Conservation (phyloP, 805 yeast genomes). For the Cyberlindnera mrakii region DNA sequence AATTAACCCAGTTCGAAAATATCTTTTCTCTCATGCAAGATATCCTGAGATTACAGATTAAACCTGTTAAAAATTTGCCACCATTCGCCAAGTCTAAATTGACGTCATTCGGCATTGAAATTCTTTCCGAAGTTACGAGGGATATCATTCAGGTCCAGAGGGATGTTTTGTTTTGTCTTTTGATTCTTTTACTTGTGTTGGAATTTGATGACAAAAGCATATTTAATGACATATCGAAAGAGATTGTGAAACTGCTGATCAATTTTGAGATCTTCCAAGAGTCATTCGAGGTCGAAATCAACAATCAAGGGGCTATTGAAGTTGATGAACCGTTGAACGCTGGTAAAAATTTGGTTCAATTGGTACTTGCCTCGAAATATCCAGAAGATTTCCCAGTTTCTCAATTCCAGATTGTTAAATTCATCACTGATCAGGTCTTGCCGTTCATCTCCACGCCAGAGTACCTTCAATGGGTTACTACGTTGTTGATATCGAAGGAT, state of each 20-base stretch:
- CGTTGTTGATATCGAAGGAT: conserved; percentile 9
- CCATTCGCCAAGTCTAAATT: conserved; percentile 10
- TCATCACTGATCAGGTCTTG: conserved; percentile 10
- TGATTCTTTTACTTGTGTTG: conserved; percentile 30
- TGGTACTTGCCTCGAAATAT: conserved; percentile 7
- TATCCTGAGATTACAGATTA: conserved; percentile 26
- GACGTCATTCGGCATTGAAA: conserved; percentile 19
- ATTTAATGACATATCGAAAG: conserved; percentile 11
- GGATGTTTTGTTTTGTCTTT: conserved; percentile 27
- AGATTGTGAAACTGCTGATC: conserved; percentile 14
- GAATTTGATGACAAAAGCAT: conserved; percentile 29
- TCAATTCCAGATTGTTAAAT: conserved; percentile 5
- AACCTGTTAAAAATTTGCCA: background rate
- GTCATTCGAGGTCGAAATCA: conserved; percentile 14
- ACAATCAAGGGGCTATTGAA: conserved; percentile 11
- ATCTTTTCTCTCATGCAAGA: conserved; percentile 32
- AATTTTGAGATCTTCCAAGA: conserved; percentile 15
- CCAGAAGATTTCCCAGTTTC: conserved; percentile 13
- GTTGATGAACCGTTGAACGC: conserved; percentile 15
- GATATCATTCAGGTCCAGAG: conserved; percentile 25
- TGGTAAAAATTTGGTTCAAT: conserved; percentile 9
- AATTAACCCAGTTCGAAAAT: conserved; percentile 32
- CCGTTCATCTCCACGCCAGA: conserved; percentile 16
- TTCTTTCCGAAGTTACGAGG: conserved; percentile 23
- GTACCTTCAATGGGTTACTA: conserved; percentile 9